Evolutionary conservation across 192 early-diverging fungal species (phyloP).

Genomic region (Coemansia sp.): DNA sequence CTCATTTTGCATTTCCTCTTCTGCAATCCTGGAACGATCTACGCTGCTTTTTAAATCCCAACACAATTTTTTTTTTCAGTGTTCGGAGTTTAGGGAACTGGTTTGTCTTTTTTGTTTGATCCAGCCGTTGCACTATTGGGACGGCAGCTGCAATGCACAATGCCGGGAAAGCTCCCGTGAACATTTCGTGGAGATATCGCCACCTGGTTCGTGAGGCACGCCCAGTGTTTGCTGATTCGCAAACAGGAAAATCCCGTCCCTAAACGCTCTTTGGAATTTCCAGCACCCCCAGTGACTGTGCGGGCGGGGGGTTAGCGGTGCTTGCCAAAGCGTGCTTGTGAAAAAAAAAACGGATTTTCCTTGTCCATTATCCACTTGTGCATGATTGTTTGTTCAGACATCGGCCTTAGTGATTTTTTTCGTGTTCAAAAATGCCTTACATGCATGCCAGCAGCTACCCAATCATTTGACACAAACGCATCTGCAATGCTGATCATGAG

Average conservation of each 20-base stretch:
- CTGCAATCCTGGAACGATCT: constrained; percentile 6
- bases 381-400: constrained; percentile 3
- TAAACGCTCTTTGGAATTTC: no score
- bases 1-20: not conserved
- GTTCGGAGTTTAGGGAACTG: constrained; percentile 11
- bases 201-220: no score
- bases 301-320: no score
- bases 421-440: no score
- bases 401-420: not conserved
- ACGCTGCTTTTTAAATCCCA: constrained; percentile 8
- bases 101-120: not conserved
- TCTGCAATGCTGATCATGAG: constrained; percentile 3
- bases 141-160: constrained; percentile 10
- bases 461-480: not conserved
- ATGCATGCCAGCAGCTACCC: no score
- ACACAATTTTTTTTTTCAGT: not conserved
- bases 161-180: not conserved
- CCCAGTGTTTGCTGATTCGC: constrained; percentile 1
- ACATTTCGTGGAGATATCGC: no score
- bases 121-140: not conserved
- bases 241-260: not conserved
- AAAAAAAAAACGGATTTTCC: no score
- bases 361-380: not conserved
- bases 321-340: no score
- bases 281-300: no score